Evolutionary conservation across 2,329 filamentous ascomycete genomes (phyloP).

Genomic region (Pyrenochaeta sp.): DNA sequence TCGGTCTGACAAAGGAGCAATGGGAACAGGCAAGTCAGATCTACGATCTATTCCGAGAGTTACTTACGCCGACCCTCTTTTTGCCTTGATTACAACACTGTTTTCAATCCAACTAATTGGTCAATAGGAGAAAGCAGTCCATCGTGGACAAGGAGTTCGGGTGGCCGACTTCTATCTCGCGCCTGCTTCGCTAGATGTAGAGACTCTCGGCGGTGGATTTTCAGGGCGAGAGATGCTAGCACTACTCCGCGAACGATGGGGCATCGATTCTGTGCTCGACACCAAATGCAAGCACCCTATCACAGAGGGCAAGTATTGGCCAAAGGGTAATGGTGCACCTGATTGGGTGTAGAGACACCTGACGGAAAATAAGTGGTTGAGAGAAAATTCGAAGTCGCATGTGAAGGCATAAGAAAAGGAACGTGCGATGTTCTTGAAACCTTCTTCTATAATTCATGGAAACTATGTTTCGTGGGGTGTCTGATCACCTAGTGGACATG

Average conservation of each 20-base stretch:
- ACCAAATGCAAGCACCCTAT: constrained; percentile 5
- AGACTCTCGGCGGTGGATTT: neutral
- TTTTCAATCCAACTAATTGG: neutral
- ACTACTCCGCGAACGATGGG: constrained; percentile 20
- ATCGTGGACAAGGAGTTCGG: neutral
- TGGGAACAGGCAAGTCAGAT: constrained; percentile 28
- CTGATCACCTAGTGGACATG: constrained; percentile 7
- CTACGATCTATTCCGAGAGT: neutral
- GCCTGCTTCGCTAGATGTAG: neutral
- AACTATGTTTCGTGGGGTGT: neutral
- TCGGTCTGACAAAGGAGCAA: constrained; percentile 24
- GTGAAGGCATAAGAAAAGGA: neutral
- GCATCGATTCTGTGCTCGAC: constrained; percentile 5
- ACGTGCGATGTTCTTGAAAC: neutral
- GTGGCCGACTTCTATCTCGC: constrained; percentile 3
- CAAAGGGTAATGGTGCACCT: neutral
- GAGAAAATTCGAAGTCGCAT: too few relatives aligned
- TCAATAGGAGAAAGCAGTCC: constrained; percentile 11
- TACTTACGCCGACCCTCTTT: neutral
- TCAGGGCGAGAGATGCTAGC: neutral
- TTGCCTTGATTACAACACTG: neutral
- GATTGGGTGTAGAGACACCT: neutral
- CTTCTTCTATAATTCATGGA: neutral
- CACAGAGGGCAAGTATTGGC: constrained; percentile 19
- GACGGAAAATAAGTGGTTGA: neutral